Percentiles rank a stretch among this genome's conserved stretches.
These are phyloP conservation scores for Macadamia integrifolia DNA, from an alignment of 164 flowering plant species.

Conservation along the genomic window DNA sequence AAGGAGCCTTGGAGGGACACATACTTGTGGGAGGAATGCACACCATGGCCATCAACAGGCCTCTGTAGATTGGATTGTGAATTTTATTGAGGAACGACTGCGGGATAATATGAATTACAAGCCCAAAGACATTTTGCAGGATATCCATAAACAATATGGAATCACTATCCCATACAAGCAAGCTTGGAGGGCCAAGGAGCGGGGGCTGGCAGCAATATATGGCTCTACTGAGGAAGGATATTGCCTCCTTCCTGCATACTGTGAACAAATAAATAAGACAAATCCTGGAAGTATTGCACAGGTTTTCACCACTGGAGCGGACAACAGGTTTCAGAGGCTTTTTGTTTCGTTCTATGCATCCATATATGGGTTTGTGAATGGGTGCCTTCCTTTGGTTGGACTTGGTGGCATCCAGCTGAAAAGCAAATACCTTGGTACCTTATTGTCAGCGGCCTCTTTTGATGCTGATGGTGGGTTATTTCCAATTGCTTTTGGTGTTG, in stretches of 20 bases:
- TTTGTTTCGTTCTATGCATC: conserved; percentile 65
- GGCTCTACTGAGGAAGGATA: conserved; percentile 88
- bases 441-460: conserved; percentile 68
- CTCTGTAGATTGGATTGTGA: conserved; percentile 84
- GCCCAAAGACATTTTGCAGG: conserved; percentile 83
- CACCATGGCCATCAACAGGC: conserved; percentile 85
- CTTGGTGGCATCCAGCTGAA: conserved; percentile 61
- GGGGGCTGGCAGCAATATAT: conserved; percentile 68
- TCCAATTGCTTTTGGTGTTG: conserved; percentile 82
- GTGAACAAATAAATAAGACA: conserved; percentile 55
- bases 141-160: conserved; percentile 66
- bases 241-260: conserved; percentile 63
- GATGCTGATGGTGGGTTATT: conserved; percentile 76
- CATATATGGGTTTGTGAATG: conserved; percentile 62
- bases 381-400: conserved; percentile 66
- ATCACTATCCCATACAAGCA: conserved; percentile 84
- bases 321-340: conserved; percentile 62
- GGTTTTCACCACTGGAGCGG: conserved; percentile 52
- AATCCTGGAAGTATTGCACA: conserved; percentile 77
- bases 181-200: conserved; percentile 90
- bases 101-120: conserved; percentile 70
- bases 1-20: conserved; percentile 72
- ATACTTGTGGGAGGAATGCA: conserved; percentile 73
- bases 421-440: conserved; percentile 74
- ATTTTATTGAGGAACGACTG: conserved; percentile 59